A percentile compares a stretch with the other conserved stretches of the same genome.
These are phyloP conservation scores for Sanguinoderma infundibulare DNA, from an alignment of 1,284 basidiomycete species.

Conservation along the genomic window DNA sequence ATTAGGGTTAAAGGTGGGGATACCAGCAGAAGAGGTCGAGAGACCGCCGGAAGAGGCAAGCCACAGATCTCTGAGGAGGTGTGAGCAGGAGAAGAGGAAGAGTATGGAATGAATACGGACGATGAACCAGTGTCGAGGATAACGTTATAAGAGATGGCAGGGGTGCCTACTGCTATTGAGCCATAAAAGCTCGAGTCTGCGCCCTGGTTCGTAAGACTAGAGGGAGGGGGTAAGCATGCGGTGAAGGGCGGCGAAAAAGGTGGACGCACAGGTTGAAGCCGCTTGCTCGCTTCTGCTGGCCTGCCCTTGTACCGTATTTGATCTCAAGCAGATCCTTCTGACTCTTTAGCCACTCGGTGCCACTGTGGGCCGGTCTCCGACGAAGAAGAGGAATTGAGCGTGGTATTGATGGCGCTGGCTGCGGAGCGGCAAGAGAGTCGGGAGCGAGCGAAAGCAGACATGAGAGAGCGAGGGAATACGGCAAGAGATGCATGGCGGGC, in stretches of 20 bases:
- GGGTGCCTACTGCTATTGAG: conserved; percentile 47
- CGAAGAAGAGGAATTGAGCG: conserved; percentile 30
- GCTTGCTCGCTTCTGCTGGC: conserved; percentile 30
- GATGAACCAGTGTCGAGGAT: conserved; percentile 64
- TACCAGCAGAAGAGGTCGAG: conserved; percentile 16
- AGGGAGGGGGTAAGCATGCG: background rate
- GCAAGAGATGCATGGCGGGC: conserved; percentile 25
- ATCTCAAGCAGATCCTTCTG: conserved; percentile 31
- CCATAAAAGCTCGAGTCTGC: conserved; percentile 44
- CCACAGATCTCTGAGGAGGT: conserved; percentile 34
- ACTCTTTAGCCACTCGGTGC: conserved; percentile 25
- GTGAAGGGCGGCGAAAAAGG: background rate
- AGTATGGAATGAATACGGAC: conserved; percentile 30
- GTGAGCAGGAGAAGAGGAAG: background rate
- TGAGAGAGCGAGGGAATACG: conserved; percentile 29
- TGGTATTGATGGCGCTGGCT: conserved; percentile 10
- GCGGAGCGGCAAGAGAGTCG: conserved; percentile 30
- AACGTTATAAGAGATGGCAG: conserved; percentile 42
- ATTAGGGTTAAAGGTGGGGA: conserved; percentile 30
- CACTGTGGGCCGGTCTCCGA: conserved; percentile 16
- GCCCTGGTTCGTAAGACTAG: conserved; percentile 36
- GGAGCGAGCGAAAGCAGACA: conserved; percentile 26
- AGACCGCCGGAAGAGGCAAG: conserved; percentile 28
- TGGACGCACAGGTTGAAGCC: conserved; percentile 36
- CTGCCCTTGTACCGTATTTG: conserved; percentile 32